These are phyloP conservation scores for Pseudogymnoascus sp. DNA, from an alignment of 2,329 filamentous ascomycete species.

Conservation along the genomic window DNA sequence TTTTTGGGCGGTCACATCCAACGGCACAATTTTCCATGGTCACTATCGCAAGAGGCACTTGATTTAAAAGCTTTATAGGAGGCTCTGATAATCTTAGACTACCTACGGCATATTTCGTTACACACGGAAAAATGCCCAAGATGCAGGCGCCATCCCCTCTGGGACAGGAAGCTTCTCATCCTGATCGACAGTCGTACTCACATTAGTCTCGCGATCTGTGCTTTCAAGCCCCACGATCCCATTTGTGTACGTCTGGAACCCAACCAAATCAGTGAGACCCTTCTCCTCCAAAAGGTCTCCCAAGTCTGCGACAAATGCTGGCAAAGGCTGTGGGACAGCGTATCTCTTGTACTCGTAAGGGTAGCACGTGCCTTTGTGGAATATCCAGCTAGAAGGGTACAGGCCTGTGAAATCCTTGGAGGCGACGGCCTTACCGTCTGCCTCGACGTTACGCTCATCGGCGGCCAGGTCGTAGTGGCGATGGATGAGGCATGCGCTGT, in stretches of 20 bases:
- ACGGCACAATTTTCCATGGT: background rate
- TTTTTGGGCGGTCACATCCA: background rate
- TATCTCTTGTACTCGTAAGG: constrained; percentile 3
- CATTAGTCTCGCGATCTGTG: background rate
- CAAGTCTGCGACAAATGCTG: background rate
- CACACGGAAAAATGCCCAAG: background rate
- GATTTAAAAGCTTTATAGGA: background rate
- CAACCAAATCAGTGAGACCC: background rate
- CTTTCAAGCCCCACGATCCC: background rate
- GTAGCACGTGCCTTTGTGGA: background rate
- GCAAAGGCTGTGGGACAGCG: background rate
- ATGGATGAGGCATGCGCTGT: background rate
- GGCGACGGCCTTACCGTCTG: background rate
- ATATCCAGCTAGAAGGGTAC: background rate
- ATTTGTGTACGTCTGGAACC: background rate
- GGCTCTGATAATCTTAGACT: background rate
- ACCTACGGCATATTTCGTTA: background rate
- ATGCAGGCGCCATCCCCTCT: background rate
- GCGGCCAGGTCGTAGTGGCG: background rate
- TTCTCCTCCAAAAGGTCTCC: background rate
- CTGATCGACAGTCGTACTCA: background rate
- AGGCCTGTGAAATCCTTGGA: background rate
- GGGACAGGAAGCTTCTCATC: constrained; percentile 1
- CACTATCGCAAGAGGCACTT: background rate
- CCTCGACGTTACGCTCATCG: background rate